Conservation (phyloP, 768 basidiomycete genomes). For the Serendipita sp. region DNA sequence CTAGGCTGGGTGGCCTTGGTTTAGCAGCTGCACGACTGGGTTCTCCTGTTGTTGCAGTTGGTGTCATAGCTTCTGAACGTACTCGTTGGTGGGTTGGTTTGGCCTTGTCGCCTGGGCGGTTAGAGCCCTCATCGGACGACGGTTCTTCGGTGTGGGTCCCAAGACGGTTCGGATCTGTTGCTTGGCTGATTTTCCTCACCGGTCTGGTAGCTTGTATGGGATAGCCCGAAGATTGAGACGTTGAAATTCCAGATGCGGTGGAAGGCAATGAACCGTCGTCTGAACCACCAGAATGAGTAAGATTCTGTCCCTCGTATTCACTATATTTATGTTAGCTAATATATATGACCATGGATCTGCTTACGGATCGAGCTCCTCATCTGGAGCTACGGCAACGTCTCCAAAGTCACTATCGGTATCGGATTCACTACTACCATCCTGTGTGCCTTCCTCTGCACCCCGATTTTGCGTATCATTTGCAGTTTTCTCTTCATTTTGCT, state of each 20-base stretch:
- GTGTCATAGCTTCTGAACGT: background rate
- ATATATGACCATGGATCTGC: conserved; percentile 16
- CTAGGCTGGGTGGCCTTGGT: background rate
- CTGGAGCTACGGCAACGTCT: conserved; percentile 29
- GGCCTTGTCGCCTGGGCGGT: no score
- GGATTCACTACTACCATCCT: background rate
- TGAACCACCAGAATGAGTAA: conserved; percentile 40
- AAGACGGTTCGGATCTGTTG: background rate
- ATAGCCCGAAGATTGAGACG: conserved; percentile 32
- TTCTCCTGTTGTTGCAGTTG: no score
- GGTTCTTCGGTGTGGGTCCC: background rate
- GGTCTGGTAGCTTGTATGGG: background rate
- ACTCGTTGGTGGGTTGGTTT: conserved; percentile 18
- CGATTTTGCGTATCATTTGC: background rate
- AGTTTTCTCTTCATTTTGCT: conserved; percentile 9
- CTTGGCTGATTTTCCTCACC: background rate
- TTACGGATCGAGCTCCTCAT: conserved; percentile 70
- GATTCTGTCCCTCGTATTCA: conserved; percentile 11
- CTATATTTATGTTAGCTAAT: background rate
- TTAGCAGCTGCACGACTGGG: background rate
- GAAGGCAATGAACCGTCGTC: conserved; percentile 34
- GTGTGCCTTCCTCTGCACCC: background rate
- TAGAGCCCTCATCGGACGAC: background rate
- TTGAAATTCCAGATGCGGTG: conserved; percentile 28
- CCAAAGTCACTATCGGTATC: conserved; percentile 23